phyloP scores from a whole-genome alignment of 78 protist species.

The Mantamonas sphyraenae region DNA sequence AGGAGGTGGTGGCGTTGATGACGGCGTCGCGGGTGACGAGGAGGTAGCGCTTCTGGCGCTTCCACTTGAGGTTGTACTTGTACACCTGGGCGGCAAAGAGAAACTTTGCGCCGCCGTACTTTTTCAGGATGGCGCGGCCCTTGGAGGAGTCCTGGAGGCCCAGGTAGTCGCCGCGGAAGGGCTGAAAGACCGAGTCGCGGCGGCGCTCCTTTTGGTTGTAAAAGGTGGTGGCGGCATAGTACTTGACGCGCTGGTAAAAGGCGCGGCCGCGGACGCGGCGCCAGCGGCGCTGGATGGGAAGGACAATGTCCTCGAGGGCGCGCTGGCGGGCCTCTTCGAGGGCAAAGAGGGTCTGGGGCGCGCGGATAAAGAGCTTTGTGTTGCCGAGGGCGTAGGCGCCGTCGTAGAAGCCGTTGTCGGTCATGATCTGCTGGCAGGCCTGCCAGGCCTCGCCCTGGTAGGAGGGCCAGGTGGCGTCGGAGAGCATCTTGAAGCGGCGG shows the following conservation, averaged over 20 bases:
- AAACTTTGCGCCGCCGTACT: slow-evolving; percentile 8
- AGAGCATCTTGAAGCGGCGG: slow-evolving; percentile 25
- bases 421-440: slow-evolving; percentile 1
- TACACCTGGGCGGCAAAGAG: slow-evolving; percentile 57
- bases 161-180: not conserved
- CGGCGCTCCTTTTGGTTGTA: not conserved
- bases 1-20: too few species aligned
- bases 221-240: not conserved
- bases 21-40: too few species aligned
- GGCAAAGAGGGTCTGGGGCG: slow-evolving; percentile 38
- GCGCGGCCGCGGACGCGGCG: not conserved
- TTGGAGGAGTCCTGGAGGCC: not conserved
- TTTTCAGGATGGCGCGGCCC: slow-evolving; percentile 9
- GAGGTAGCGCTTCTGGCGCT: slow-evolving; percentile 49
- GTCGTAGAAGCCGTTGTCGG: not conserved
- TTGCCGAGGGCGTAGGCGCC: slow-evolving; percentile 50
- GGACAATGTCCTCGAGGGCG: not conserved
- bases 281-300: not conserved
- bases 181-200: not conserved
- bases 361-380: slow-evolving; percentile 68
- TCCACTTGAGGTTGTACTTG: slow-evolving; percentile 54
- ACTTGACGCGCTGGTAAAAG: not conserved
- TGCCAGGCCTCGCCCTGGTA: slow-evolving; percentile 3
- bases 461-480: too few species aligned
- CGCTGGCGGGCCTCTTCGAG: not conserved